Base-by-base conservation (phyloP, 2,329 filamentous ascomycete species). In the Helicocarpus griseus region DNA sequence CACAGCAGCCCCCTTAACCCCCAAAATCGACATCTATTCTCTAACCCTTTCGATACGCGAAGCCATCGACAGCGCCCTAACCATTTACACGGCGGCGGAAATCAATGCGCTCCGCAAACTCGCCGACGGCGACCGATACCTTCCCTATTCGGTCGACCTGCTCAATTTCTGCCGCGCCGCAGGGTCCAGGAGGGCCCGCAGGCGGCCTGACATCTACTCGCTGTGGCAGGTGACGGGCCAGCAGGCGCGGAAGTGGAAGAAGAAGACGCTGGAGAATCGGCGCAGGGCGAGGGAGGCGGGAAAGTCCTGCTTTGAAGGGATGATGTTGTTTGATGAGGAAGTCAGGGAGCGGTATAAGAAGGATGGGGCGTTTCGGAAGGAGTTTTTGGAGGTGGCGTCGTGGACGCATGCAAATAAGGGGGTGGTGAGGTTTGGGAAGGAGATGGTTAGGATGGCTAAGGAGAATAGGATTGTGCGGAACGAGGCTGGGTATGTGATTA, bases 11-110 rank as follows among this genome's bases (percentile, higher is more conserved):
- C 17, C 26, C 19, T 45, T 54, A 22, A 24, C 38, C 36, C 43
- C 43, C 21, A 51, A 51, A 41, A 26, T 51, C 7, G 52, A 54
- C 49, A 39, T 54, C 14, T 54, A 51, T 26, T 40, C 52, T 28
- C 35, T 54, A 6, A 28, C 44, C 11, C 49, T 38, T 19, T 43
- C 49, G 21, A 45, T 52, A 7, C 44, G 50, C 8, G 22, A 51
- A 29, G 45, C 31, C 9, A 41, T 48, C 4, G 41, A 50, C 24
- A 17, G 4, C 5, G n/a, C 33, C 6, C 36, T 48, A 6, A 33
- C 26, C 19, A 41, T 49, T n/a, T 54, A 54, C 31, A 31, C 29
- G 1, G 19, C n/a, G 4, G 9, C 33, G 13, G 49, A 54, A 31
- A 40, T 51, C 9, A 26, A 14, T 8, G 38, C 40, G 2, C 44